phyloP scores from a whole-genome alignment of 768 basidiomycete species.

The Pisolithus marmoratus region DNA sequence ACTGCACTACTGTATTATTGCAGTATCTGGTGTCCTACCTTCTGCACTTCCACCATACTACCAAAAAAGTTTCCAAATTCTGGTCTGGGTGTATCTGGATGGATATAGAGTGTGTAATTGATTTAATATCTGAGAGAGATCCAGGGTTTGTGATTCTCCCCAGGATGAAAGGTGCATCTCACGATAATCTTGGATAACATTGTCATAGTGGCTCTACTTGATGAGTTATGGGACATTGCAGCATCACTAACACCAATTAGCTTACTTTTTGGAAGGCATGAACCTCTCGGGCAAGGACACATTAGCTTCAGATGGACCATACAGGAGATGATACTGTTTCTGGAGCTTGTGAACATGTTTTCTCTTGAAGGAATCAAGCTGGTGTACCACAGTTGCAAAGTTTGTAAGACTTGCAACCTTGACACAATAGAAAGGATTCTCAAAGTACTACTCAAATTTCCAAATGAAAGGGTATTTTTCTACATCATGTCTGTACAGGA shows the following conservation, averaged over 20 bases:
- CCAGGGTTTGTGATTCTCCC: conserved; percentile 43
- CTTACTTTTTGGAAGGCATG: conserved; percentile 64
- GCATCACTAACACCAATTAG: not conserved
- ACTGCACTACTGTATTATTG: too few species aligned
- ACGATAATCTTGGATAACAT: conserved; percentile 78
- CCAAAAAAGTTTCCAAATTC: too few species aligned
- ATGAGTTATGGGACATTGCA: conserved; percentile 2
- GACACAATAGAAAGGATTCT: too few species aligned
- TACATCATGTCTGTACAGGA: too few species aligned
- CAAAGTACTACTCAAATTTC: too few species aligned
- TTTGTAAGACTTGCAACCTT: too few species aligned
- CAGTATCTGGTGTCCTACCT: too few species aligned
- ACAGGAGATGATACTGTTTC: conserved; percentile 26
- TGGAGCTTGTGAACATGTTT: conserved; percentile 43
- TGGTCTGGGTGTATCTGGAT: conserved; percentile 53
- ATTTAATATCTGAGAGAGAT: conserved; percentile 42
- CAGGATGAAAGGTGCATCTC: conserved; percentile 74
- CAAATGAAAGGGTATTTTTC: too few species aligned
- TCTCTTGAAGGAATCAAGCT: conserved; percentile 52
- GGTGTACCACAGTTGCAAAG: too few species aligned
- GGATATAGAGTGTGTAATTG: conserved; percentile 57
- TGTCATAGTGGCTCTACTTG: conserved; percentile 80
- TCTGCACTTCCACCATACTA: too few species aligned
- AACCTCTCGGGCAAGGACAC: conserved; percentile 59
- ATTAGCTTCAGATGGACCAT: conserved; percentile 9